Conservation (phyloP, 371 early-diverging fungal species). For the Mucor mucedo region DNA sequence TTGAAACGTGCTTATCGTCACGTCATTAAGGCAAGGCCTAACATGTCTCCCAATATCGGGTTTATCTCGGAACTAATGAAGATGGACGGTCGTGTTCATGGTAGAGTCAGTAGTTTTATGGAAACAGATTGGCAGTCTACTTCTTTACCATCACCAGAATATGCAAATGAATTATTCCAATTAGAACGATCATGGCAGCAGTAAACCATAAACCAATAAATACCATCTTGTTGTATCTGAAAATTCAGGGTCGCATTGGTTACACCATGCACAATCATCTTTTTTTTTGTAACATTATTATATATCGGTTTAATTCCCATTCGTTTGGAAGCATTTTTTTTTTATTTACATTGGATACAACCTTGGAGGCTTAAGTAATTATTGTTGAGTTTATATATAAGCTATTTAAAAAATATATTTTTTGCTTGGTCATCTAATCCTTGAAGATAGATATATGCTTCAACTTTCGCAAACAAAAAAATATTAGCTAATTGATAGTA, state of each 20-base stretch:
- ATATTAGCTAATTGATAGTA: too few relatives aligned
- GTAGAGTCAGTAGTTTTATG: slow-evolving; percentile 53
- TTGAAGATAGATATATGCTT: too few relatives aligned
- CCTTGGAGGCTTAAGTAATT: too few relatives aligned
- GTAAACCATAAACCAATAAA: not conserved
- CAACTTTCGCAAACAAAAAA: too few relatives aligned
- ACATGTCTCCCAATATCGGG: slow-evolving; percentile 86
- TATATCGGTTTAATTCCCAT: too few relatives aligned
- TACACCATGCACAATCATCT: not conserved
- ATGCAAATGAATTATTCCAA: slow-evolving; percentile 22
- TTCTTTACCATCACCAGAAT: slow-evolving; percentile 26
- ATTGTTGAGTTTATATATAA: too few relatives aligned
- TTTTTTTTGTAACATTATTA: too few relatives aligned
- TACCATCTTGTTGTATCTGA: too few relatives aligned
- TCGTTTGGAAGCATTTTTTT: too few relatives aligned
- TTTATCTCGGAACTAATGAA: slow-evolving; percentile 80
- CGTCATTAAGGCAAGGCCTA: slow-evolving; percentile 71
- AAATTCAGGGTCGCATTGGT: not conserved
- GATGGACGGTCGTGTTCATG: slow-evolving; percentile 71
- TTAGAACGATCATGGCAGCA: slow-evolving; percentile 26
- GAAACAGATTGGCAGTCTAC: slow-evolving; percentile 47
- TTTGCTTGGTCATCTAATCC: too few relatives aligned
- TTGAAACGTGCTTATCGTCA: slow-evolving; percentile 76
- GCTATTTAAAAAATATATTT: too few relatives aligned
- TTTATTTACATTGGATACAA: too few relatives aligned